A percentile compares a stretch with the other conserved stretches of the same genome.
phyloP scores from a whole-genome alignment of 768 basidiomycete genomes.

The Dentipellis fragilis region DNA sequence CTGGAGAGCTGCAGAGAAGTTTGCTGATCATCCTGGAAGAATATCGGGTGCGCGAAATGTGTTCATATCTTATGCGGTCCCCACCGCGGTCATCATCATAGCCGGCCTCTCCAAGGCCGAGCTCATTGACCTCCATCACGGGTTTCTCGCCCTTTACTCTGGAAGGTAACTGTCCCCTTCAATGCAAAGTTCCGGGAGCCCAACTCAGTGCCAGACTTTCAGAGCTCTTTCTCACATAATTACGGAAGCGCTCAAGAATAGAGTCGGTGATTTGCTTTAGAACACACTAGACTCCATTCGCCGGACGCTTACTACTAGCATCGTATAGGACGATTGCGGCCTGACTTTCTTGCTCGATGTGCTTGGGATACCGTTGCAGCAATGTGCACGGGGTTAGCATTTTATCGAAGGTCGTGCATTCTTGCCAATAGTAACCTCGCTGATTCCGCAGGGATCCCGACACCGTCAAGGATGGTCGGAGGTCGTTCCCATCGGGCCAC shows the following conservation, averaged over 20 bases:
- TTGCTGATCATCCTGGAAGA: constrained; percentile 21
- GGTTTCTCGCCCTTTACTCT: constrained; percentile 38
- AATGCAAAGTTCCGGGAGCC: neutral
- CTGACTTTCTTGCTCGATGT: constrained; percentile 59
- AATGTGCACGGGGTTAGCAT: constrained; percentile 44
- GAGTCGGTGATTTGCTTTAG: constrained; percentile 34
- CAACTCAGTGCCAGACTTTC: neutral
- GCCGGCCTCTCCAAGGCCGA: constrained; percentile 34
- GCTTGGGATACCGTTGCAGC: constrained; percentile 40
- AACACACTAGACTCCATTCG: neutral
- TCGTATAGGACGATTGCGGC: constrained; percentile 38
- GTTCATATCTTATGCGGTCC: constrained; percentile 35
- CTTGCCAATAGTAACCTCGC: neutral
- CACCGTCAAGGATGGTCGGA: constrained; percentile 37
- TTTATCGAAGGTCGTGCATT: neutral
- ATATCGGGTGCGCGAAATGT: constrained; percentile 39
- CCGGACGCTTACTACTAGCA: neutral
- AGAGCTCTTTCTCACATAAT: constrained; percentile 39
- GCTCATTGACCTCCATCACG: constrained; percentile 46
- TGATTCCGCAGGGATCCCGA: constrained; percentile 20
- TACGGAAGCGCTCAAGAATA: constrained; percentile 45
- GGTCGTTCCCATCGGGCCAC: constrained; percentile 64
- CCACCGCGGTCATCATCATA: constrained; percentile 28
- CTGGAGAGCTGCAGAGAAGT: too few species aligned
- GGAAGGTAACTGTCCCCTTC: constrained; percentile 19